Evolutionary conservation across 805 yeast species (phyloP), one percentile per base, ranked within the genome.

Genomic region (Zygoascus tannicola): DNA sequence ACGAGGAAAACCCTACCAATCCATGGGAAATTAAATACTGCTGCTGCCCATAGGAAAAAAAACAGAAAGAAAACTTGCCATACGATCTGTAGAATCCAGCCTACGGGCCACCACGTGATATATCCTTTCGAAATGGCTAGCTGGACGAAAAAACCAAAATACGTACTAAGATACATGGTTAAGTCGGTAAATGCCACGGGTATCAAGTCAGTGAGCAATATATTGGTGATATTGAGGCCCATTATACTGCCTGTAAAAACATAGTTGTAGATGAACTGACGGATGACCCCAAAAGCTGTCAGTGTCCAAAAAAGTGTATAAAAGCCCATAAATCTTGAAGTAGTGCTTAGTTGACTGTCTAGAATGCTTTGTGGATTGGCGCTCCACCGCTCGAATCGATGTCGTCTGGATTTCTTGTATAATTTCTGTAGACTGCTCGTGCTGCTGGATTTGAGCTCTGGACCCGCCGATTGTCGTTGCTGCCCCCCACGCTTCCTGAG

Each of bases 1-100:
- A 85, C 74, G 49, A 92, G 64, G 56, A 85, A 92, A 35, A 88
- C 88, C 56, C 80, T 79, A 1, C 86, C 95, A 40, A 88, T 83
- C 98, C 98, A 92, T 10, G 94, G 86, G 55, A 74, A 83, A 34
- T 71, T 66, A 58, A 67, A 61, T 39, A 58, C 58, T 36, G 80
- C 76, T 3, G 92, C 76, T 55, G 76, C 68, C 50, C 67, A 62
- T 35, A 80, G 57, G 66, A 76, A 83, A 44, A 73, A 70, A 7
- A 63, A 43, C 8, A 85, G 57, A 55, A 73, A 81, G 0, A 50
- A 45, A 4, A 77, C 41, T 56, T 87, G 94, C 56, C 65, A 76
- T 38, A 74, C 26, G 5, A 75, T 66, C 53, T 81, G 83, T 2
- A 85, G 38, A 3, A 66, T 52, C 77, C 83, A 75, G 2, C 97